Evolutionary conservation across 257 asterid species (phyloP), one percentile per base, ranked within the genome.

Genomic region (Pogostemon cablin): DNA sequence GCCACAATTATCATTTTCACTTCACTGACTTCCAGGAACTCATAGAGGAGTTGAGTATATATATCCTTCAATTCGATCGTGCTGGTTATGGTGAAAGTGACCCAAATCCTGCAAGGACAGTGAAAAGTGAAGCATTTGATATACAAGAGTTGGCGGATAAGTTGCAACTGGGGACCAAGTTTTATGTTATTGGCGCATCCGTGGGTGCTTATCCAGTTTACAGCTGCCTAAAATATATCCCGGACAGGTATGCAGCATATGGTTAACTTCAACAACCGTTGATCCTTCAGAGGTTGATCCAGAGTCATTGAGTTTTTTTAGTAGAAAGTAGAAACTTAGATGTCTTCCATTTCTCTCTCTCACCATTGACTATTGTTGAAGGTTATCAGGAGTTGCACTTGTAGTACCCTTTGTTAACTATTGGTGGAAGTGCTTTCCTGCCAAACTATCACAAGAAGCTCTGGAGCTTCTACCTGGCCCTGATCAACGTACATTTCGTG

Each of bases 61-160:
- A 86, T 77, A n/a, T 90, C 52, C 65, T 90, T 39, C 79, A 86
- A 62, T 93, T 80, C 68, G 98, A 93, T 78, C 93, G 98, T 37
- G 95, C 97, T 4, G 98, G 98, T 6, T 93, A 90, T 56, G 97
- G 97, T 20, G 98, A 93, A 72, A 93, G 98, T 49, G 93, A 88
- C 59, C 95, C 98, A 32, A 81, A 90, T 79, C 96, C 96, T 12
- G 71, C 59, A 20, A 88, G 92, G 68, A 73, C 96, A 8, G 85
- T 87, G 58, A 87, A 85, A 78, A 92, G 87, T 49, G 98, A 92
- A 55, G 96, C 97, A 64, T 83, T 81, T 39, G 98, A 93, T 70
- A 82, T 90, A 78, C 86, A 90, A 68, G 96, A 90, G 77, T 84
- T 93, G 17, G 98, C 96, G 10, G 96, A 93, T 67, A 76, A 80